Percentiles rank a stretch among this genome's conserved stretches.
phyloP scores from a whole-genome alignment of 116 monocot species.

The Iris pallida region DNA sequence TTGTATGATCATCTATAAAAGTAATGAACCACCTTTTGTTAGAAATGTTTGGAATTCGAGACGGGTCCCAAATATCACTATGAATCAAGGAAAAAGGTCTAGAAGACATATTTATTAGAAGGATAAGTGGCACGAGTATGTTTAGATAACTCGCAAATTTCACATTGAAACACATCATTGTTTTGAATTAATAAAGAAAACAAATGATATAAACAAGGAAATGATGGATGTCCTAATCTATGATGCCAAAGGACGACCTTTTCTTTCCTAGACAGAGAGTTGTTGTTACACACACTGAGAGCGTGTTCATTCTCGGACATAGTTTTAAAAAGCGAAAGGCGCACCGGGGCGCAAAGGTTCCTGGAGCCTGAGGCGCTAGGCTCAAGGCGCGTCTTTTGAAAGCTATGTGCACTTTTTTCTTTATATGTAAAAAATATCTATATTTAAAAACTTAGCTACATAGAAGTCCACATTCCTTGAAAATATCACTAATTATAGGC shows the following conservation, averaged over 20 bases:
- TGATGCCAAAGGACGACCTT: not conserved
- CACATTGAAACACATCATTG: not conserved
- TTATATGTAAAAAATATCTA: too few species aligned
- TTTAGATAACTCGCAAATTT: not conserved
- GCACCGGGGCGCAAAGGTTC: too few species aligned
- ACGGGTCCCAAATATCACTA: not conserved
- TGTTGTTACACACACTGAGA: too few species aligned
- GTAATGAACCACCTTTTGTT: not conserved
- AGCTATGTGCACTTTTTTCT: too few species aligned
- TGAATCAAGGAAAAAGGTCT: not conserved
- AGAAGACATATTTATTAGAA: not conserved
- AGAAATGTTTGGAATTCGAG: not conserved
- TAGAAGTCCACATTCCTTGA: too few species aligned
- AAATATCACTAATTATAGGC: too few species aligned
- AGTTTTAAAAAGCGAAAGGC: too few species aligned
- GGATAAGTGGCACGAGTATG: not conserved
- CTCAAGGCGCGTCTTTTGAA: too few species aligned
- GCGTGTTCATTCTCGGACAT: too few species aligned
- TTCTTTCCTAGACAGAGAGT: too few species aligned
- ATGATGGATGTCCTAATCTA: not conserved
- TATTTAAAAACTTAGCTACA: too few species aligned
- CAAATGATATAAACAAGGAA: not conserved
- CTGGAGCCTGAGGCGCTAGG: too few species aligned
- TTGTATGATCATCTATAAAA: not conserved
- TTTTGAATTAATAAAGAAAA: not conserved